Conservation (phyloP, 192 early-diverging fungal genomes). For the Rhizophlyctis rosea region DNA sequence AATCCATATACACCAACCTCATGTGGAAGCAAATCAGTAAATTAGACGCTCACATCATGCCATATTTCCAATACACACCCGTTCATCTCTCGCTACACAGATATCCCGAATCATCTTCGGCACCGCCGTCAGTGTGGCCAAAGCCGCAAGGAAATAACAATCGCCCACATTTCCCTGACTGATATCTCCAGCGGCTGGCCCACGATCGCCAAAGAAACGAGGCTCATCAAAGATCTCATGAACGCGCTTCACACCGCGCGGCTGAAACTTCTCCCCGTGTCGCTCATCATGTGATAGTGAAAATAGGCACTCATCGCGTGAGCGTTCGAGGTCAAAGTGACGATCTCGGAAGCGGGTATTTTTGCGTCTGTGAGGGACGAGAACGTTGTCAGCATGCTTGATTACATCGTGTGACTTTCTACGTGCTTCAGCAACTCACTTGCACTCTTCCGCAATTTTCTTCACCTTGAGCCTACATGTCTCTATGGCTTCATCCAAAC, state of each 20-base stretch:
- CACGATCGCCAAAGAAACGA: conserved; percentile 46
- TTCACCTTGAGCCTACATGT: not conserved
- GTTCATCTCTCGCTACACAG: conserved; percentile 52
- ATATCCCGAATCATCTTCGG: conserved; percentile 41
- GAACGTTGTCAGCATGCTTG: not conserved
- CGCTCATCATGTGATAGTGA: not conserved
- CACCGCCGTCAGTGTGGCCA: conserved; percentile 38
- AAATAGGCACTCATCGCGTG: not conserved
- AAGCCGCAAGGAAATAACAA: conserved; percentile 50
- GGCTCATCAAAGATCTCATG: conserved; percentile 47
- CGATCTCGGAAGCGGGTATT: conserved; percentile 9
- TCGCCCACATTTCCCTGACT: conserved; percentile 36
- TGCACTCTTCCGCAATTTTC: not conserved
- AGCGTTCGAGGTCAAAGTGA: conserved; percentile 6
- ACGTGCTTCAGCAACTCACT: no score
- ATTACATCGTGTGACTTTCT: not conserved
- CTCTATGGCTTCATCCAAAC: not conserved
- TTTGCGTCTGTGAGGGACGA: not conserved
- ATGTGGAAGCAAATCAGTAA: not conserved
- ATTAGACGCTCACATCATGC: not conserved
- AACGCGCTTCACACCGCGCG: conserved; percentile 25
- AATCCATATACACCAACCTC: conserved; percentile 52
- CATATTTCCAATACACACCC: conserved; percentile 32
- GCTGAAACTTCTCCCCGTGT: not conserved
- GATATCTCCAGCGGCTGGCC: conserved; percentile 6